Base-by-base conservation (phyloP, 257 asterid genomes). In the Echites panduratus region DNA sequence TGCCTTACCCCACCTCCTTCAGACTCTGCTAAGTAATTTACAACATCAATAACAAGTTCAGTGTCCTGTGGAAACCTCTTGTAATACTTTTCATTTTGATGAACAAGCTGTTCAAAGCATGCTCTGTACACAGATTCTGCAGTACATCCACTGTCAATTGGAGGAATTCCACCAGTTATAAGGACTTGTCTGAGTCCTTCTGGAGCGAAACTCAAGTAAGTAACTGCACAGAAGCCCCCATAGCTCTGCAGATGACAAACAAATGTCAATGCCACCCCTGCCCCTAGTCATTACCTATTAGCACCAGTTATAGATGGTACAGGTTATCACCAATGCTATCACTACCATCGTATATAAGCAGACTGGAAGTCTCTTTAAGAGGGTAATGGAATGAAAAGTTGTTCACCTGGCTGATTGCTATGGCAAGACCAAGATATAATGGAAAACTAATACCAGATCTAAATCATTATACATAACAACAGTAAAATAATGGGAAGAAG, bases 1-100 rank as follows among this genome's bases (percentile, higher is more conserved):
- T 77, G 73, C 73, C 97, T 81, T 80, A 94, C 99, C 97, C 98
- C 95, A 40, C 98, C 99, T 68, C 92, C 97, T 77, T 90, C 97
- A 69, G 90, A 83, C 66, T 84, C 91, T 35, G 95, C 89, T 77
- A 94, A 79, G 76, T 87, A 78, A 75, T 82, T 88, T 61, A 94
- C 91, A 67, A 89, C 82, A 75, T 90, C 99, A 48, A 54, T 87
- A 61, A 89, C 88, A 69, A 80, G 76, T 68, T 81, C 82, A 80
- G 85, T 69, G 83, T 94, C 99, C 76, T 83, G 87, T 66, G 99
- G 98, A 81, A 94, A 94, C 80, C 99, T 86, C 85, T 73, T 64
- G 82, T 89, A 89, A 79, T 88, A 94, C 83, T 94, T 94, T 52
- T 56, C 84, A 69, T 94, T 94, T 84, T 94, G 99, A 73, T 45